A percentile compares a stretch with the other conserved stretches of the same genome.
Evolutionary conservation across 2,329 filamentous ascomycete genomes (phyloP).

Genomic region (Coleophoma eucalyptorum): DNA sequence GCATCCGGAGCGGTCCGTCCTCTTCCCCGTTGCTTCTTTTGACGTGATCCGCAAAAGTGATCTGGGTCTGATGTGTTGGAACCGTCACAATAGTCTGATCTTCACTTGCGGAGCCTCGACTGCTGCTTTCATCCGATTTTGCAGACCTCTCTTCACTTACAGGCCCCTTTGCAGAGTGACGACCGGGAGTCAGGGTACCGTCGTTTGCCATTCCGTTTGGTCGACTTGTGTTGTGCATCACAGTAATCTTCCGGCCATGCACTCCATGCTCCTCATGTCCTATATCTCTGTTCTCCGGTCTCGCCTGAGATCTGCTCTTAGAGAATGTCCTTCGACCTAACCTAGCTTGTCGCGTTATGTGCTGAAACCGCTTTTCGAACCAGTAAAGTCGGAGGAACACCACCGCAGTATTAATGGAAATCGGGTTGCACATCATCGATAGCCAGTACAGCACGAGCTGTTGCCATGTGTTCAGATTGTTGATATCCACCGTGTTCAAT

Average conservation of each 20-base stretch:
- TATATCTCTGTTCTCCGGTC: conserved; percentile 33
- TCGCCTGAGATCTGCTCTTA: conserved; percentile 42
- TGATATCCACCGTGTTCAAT: conserved; percentile 75
- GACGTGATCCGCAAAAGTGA: conserved; percentile 67
- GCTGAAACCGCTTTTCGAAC: conserved; percentile 95
- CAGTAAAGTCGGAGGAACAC: conserved; percentile 93
- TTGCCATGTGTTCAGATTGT: conserved; percentile 65
- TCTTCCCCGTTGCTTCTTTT: conserved; percentile 53
- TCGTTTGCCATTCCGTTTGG: conserved; percentile 54
- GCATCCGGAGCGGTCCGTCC: conserved; percentile 46
- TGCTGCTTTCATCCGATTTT: conserved; percentile 11
- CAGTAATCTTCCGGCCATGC: conserved; percentile 60
- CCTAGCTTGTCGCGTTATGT: conserved; percentile 71
- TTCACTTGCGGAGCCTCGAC: conserved; percentile 10
- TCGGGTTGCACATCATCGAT: conserved; percentile 74
- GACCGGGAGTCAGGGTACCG: conserved; percentile 37
- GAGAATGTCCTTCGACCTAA: conserved; percentile 64
- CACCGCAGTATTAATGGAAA: conserved; percentile 79
- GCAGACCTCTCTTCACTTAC: conserved; percentile 9
- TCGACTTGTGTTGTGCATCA: conserved; percentile 56
- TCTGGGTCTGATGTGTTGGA: conserved; percentile 16
- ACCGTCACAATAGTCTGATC: not conserved
- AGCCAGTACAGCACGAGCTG: conserved; percentile 71
- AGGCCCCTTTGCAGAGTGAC: conserved; percentile 5
- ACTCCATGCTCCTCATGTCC: conserved; percentile 50